Percentiles rank a stretch among this genome's conserved stretches.
phyloP scores from a whole-genome alignment of 179 eudicot species.

The Corrigiola litoralis region DNA sequence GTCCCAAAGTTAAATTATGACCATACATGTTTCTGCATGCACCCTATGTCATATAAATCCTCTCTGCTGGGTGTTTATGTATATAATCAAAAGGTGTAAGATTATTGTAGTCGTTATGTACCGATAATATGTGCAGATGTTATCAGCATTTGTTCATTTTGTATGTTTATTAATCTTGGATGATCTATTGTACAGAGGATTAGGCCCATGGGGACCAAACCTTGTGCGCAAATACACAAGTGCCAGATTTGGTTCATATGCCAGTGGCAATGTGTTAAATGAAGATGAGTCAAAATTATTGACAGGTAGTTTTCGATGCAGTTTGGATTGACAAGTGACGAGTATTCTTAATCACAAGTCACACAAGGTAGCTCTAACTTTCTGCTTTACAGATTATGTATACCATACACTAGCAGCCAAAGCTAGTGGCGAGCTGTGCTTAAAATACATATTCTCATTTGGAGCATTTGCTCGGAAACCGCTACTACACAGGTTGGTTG shows the following conservation, averaged over 20 bases:
- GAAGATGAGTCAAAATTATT: slow-evolving; percentile 67
- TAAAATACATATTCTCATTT: slow-evolving; percentile 85
- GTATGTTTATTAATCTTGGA: neutral
- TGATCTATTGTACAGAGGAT: slow-evolving; percentile 53
- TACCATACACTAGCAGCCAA: slow-evolving; percentile 97
- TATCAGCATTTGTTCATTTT: neutral
- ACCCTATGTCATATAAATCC: no score
- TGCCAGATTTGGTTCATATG: slow-evolving; percentile 71
- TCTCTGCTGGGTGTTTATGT: no score
- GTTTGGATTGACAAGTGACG: neutral
- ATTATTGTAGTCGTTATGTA: no score
- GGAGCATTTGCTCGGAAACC: slow-evolving; percentile 90
- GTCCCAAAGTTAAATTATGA: no score
- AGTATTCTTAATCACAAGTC: neutral
- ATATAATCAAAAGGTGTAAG: no score
- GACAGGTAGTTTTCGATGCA: slow-evolving; percentile 49
- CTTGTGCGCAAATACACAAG: slow-evolving; percentile 77
- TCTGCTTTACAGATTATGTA: slow-evolving; percentile 54
- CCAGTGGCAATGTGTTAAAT: slow-evolving; percentile 53
- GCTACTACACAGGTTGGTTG: slow-evolving; percentile 61
- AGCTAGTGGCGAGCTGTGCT: slow-evolving; percentile 94
- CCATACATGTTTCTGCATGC: no score
- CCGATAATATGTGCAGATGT: no score
- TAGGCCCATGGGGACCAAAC: slow-evolving; percentile 94
- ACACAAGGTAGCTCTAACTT: neutral